Conservation (phyloP, 1,139 yeast genomes). For the Insectozyma bohioensis region DNA sequence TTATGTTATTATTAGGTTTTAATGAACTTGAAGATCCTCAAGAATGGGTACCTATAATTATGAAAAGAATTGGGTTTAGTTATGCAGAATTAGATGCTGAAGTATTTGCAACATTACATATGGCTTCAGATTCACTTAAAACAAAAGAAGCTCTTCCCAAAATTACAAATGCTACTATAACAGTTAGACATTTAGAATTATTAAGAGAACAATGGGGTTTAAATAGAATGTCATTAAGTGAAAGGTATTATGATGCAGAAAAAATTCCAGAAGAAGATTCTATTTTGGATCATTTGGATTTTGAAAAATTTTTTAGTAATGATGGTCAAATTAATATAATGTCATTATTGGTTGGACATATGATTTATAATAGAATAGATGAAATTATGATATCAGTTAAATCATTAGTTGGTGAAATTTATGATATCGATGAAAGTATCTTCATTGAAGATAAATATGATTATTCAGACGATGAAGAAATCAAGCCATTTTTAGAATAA, state of each 20-base stretch:
- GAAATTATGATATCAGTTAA: constrained; percentile 32
- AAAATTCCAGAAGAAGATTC: constrained; percentile 15
- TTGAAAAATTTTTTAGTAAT: constrained; percentile 26
- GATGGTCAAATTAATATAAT: constrained; percentile 36
- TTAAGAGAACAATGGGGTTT: constrained; percentile 34
- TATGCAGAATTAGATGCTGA: constrained; percentile 31
- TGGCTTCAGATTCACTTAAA: constrained; percentile 33
- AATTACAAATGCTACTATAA: constrained; percentile 32
- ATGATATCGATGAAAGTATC: constrained; percentile 19
- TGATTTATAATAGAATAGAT: constrained; percentile 34
- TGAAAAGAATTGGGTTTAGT: constrained; percentile 33
- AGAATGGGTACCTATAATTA: constrained; percentile 28
- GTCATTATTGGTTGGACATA: constrained; percentile 30
- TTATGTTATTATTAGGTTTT: constrained; percentile 23
- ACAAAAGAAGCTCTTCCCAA: constrained; percentile 31
- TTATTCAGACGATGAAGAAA: constrained; percentile 4
- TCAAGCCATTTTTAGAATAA: constrained; percentile 3
- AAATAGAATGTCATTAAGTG: constrained; percentile 24
- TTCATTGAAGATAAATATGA: constrained; percentile 9
- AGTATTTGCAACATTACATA: constrained; percentile 30
- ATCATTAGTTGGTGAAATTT: constrained; percentile 39
- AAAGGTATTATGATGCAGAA: constrained; percentile 22
- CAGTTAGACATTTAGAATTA: constrained; percentile 31
- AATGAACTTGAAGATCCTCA: constrained; percentile 29
- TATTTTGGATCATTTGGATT: constrained; percentile 26